phyloP scores from a whole-genome alignment of 2,329 filamentous ascomycete species.

The Helicocarpus griseus region DNA sequence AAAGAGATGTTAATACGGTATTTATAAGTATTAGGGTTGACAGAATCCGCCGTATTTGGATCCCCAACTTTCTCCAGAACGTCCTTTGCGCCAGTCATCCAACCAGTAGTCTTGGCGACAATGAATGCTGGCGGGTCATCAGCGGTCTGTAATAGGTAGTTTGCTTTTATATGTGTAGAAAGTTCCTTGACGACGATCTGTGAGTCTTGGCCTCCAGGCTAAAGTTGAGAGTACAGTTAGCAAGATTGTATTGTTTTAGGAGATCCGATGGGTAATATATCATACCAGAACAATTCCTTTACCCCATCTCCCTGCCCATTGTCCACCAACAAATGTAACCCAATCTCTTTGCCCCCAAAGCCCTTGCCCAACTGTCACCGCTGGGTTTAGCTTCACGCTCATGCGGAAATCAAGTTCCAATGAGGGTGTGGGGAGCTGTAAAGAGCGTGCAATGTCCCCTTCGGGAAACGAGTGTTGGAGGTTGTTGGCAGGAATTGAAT shows the following conservation, averaged over 20 bases:
- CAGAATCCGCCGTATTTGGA: conserved; percentile 32
- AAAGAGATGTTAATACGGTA: conserved; percentile 39
- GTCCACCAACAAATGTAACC: conserved; percentile 42
- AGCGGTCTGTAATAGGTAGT: conserved; percentile 41
- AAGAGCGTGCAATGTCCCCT: conserved; percentile 38
- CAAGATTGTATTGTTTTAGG: conserved; percentile 2
- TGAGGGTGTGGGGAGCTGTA: conserved; percentile 38
- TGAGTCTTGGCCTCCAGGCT: conserved; percentile 43
- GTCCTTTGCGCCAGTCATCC: conserved; percentile 41
- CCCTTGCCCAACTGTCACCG: conserved; percentile 36
- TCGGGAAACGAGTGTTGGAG: conserved; percentile 42
- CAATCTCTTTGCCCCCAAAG: conserved; percentile 43
- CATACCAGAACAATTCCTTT: conserved; percentile 42
- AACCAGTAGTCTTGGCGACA: conserved; percentile 37
- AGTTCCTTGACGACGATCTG: conserved; percentile 40
- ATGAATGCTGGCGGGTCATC: conserved; percentile 43
- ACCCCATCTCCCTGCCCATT: conserved; percentile 45
- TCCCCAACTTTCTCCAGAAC: conserved; percentile 40
- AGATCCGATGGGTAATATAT: conserved; percentile 5
- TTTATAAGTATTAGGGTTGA: conserved; percentile 41
- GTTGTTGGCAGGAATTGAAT: conserved; percentile 43
- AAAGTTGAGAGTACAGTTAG: conserved; percentile 2
- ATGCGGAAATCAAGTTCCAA: conserved; percentile 45
- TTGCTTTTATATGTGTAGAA: conserved; percentile 35
- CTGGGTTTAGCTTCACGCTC: conserved; percentile 43